Conservation (phyloP, 2,329 filamentous ascomycete species). For the Diplodia seriata region DNA sequence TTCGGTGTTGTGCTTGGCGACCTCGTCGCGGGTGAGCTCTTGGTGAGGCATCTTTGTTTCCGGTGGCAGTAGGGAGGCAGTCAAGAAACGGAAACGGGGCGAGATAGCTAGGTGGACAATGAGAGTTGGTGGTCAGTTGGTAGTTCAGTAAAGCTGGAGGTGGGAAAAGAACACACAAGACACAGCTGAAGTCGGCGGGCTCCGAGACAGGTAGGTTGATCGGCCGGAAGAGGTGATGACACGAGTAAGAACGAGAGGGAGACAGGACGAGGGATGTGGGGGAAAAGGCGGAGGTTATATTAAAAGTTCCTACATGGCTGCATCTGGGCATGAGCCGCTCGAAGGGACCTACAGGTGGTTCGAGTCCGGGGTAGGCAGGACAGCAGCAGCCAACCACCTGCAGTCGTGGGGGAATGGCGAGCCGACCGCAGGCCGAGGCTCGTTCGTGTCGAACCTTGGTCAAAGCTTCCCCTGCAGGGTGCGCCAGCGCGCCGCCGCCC, state of each 20-base stretch:
- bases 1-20: conserved; percentile 76
- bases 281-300: not conserved
- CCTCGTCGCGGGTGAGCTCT: conserved; percentile 59
- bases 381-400: not conserved
- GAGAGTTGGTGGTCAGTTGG: not conserved
- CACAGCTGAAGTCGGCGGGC: conserved; percentile 11
- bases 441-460: not conserved
- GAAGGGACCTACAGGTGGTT: not conserved
- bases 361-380: conserved; percentile 21
- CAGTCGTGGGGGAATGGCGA: conserved; percentile 6
- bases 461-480: conserved; percentile 5
- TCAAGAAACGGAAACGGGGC: not conserved
- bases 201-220: conserved; percentile 22
- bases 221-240: not conserved
- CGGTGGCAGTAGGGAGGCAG: not conserved
- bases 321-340: not conserved
- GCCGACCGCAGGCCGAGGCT: conserved; percentile 26
- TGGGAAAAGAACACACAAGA: no score
- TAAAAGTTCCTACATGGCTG: conserved; percentile 7
- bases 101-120: not conserved
- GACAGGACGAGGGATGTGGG: not conserved
- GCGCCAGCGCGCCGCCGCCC: not conserved
- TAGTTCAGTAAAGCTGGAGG: not conserved
- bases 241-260: not conserved
- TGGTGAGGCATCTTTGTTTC: conserved; percentile 16